A percentile compares a stretch with the other conserved stretches of the same genome.
Evolutionary conservation across 257 asterid genomes (phyloP).

Genomic region (Nemophila menziesii): DNA sequence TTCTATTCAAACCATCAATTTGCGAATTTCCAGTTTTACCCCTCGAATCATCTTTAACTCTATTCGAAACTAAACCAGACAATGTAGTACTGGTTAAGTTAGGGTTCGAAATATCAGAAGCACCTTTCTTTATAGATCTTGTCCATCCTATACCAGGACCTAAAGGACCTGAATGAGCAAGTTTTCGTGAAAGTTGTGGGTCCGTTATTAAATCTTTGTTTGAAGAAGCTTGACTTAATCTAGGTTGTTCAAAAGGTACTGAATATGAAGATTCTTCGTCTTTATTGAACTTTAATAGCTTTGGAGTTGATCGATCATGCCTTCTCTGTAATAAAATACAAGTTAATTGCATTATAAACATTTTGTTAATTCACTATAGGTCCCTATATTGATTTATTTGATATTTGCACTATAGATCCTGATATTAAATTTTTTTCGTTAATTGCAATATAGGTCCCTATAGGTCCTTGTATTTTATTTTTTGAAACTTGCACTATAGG

Average conservation of each 20-base stretch:
- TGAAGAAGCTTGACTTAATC: slow-evolving; percentile 17
- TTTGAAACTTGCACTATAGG: too few relatives aligned
- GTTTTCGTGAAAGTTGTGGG: slow-evolving; percentile 22
- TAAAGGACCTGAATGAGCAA: slow-evolving; percentile 61
- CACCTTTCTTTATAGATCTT: slow-evolving; percentile 26
- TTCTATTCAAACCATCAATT: slow-evolving; percentile 21
- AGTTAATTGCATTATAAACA: too few relatives aligned
- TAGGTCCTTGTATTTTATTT: too few relatives aligned
- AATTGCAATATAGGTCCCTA: too few relatives aligned
- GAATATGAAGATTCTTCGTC: slow-evolving; percentile 26
- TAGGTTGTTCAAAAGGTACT: slow-evolving; percentile 23
- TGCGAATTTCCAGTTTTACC: slow-evolving; percentile 20
- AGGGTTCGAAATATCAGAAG: slow-evolving; percentile 24
- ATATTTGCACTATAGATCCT: too few relatives aligned
- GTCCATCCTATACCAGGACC: slow-evolving; percentile 43
- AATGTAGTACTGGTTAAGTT: slow-evolving; percentile 27
- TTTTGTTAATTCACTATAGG: too few relatives aligned
- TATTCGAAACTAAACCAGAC: slow-evolving; percentile 42
- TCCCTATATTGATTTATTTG: too few relatives aligned
- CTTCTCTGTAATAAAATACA: slow-evolving; percentile 38
- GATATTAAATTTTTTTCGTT: too few relatives aligned
- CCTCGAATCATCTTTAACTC: slow-evolving; percentile 31
- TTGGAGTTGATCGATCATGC: slow-evolving; percentile 33
- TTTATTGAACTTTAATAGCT: slow-evolving; percentile 24
- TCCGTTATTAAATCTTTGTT: slow-evolving; percentile 25